Evolutionary conservation across 768 basidiomycete species (phyloP).

Genomic region (Tricholoma furcatifolium): DNA sequence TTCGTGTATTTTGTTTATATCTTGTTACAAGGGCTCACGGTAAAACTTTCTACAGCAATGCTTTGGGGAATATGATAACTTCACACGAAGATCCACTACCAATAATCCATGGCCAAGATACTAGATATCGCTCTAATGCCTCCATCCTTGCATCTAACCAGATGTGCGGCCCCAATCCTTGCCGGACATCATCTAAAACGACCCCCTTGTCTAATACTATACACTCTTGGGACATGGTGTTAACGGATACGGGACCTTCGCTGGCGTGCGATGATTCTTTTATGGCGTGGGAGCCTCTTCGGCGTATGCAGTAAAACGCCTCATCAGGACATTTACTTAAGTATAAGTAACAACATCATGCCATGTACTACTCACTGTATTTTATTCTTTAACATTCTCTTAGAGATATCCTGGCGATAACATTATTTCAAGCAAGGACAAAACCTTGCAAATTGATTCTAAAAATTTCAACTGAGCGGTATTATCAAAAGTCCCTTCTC

Average conservation of each 20-base stretch:
- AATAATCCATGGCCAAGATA: slow-evolving; percentile 17
- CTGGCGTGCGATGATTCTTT: slow-evolving; percentile 52
- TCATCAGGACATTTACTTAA: not conserved
- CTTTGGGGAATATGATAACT: slow-evolving; percentile 36
- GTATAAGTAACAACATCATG: not conserved
- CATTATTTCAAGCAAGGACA: no score
- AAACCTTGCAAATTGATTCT: no score
- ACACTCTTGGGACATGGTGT: slow-evolving; percentile 31
- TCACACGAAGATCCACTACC: slow-evolving; percentile 25
- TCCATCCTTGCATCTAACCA: slow-evolving; percentile 11
- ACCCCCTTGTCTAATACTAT: slow-evolving; percentile 17
- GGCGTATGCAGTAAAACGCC: slow-evolving; percentile 12
- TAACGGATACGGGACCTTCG: slow-evolving; percentile 25
- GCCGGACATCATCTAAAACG: slow-evolving; percentile 11
- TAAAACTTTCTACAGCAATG: slow-evolving; percentile 29
- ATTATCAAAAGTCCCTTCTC: no score
- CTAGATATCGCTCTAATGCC: slow-evolving; percentile 10
- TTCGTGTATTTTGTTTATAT: slow-evolving; percentile 26
- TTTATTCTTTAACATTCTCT: no score
- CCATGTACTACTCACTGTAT: not conserved
- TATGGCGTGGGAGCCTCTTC: slow-evolving; percentile 60
- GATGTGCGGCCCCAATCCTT: slow-evolving; percentile 11
- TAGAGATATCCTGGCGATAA: no score
- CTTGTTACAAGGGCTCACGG: slow-evolving; percentile 11
- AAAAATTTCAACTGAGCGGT: no score